phyloP scores from a whole-genome alignment of 345 rosid genomes.

The Melaleuca alternifolia region DNA sequence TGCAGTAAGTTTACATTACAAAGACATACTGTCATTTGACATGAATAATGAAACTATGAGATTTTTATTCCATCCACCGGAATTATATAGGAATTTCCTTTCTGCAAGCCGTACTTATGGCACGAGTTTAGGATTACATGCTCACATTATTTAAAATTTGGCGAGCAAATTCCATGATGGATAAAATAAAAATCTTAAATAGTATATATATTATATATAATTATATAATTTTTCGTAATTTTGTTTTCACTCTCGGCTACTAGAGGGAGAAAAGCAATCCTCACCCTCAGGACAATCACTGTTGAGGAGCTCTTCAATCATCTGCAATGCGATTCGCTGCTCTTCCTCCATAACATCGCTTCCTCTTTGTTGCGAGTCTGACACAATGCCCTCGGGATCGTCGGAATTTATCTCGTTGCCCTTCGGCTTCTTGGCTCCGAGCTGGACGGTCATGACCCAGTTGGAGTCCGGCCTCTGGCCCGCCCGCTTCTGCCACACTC shows the following conservation, averaged over 20 bases:
- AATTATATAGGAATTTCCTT: neutral
- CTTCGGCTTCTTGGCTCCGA: constrained; percentile 10
- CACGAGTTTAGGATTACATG: neutral
- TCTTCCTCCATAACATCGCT: constrained; percentile 22
- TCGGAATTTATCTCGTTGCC: neutral
- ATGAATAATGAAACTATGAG: neutral
- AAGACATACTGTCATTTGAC: neutral
- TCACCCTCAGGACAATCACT: constrained; percentile 24
- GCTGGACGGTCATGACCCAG: constrained; percentile 53
- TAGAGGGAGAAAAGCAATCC: neutral
- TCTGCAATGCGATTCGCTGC: constrained; percentile 67
- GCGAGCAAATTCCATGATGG: neutral
- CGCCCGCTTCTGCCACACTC: constrained; percentile 56
- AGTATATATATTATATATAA: neutral
- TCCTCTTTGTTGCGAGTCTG: neutral
- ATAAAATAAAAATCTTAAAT: neutral
- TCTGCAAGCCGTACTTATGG: neutral
- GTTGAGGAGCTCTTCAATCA: constrained; percentile 93
- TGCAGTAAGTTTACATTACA: neutral
- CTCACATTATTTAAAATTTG: neutral
- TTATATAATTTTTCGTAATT: neutral
- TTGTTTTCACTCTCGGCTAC: neutral
- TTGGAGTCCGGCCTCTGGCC: constrained; percentile 39
- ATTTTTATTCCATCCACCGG: neutral
- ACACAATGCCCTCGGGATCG: neutral